Evolutionary conservation across 164 flowering plant genomes (phyloP).

Genomic region (Stephania cephalantha): DNA sequence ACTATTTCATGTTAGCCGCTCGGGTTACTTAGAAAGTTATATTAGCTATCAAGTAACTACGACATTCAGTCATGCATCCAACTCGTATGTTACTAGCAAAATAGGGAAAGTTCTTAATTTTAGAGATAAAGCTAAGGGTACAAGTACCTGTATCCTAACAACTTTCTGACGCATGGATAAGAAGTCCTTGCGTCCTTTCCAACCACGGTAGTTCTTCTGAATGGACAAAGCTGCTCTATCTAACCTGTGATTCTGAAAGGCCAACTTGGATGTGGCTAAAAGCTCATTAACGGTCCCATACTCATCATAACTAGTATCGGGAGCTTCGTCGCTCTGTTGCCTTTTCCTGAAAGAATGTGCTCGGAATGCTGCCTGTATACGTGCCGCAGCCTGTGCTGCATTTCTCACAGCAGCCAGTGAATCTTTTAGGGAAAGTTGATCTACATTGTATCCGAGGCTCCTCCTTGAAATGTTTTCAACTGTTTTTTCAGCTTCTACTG

Average conservation of each 20-base stretch:
- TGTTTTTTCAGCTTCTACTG: conserved; percentile 67
- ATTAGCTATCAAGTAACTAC: no score
- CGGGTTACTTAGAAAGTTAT: no score
- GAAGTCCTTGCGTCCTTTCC: conserved; percentile 84
- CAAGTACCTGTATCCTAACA: conserved; percentile 82
- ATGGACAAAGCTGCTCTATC: conserved; percentile 76
- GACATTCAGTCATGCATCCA: no score
- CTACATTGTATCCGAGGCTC: conserved; percentile 32
- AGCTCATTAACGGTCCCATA: conserved; percentile 53
- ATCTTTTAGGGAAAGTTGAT: conserved; percentile 57
- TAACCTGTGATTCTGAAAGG: conserved; percentile 42
- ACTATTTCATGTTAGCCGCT: no score
- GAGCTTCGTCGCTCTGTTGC: conserved; percentile 35
- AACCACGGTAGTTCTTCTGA: conserved; percentile 93
- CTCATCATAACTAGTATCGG: conserved; percentile 31
- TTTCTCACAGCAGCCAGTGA: conserved; percentile 82
- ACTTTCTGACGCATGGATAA: conserved; percentile 76
- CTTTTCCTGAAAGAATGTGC: conserved; percentile 87
- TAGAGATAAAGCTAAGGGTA: not conserved
- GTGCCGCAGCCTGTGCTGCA: conserved; percentile 96
- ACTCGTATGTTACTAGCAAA: no score
- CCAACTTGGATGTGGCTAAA: conserved; percentile 57
- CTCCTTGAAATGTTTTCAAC: conserved; percentile 40
- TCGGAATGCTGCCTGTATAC: conserved; percentile 90
- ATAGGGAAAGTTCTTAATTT: not conserved